Evolutionary conservation across 73 alveolate genomes (phyloP).

Genomic region (Uronychia binucleata): DNA sequence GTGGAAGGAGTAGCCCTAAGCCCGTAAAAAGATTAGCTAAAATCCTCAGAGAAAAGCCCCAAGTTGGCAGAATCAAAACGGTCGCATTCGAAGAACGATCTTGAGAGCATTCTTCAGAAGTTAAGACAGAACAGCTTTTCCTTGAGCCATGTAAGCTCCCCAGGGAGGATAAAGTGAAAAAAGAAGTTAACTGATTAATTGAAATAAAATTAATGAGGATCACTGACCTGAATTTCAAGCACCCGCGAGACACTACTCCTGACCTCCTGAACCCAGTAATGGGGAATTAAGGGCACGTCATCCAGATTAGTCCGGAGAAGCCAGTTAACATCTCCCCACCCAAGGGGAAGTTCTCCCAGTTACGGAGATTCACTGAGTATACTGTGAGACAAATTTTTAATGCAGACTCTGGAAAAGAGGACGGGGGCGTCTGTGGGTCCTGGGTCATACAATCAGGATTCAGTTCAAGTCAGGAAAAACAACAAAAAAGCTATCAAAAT

Average conservation of each 20-base stretch:
- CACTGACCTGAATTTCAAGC: slow-evolving; percentile 1
- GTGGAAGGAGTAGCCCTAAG: too few relatives aligned
- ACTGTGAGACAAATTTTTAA: neutral
- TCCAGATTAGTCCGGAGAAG: neutral
- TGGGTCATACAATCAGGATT: neutral
- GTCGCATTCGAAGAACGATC: too few relatives aligned
- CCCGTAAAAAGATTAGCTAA: too few relatives aligned
- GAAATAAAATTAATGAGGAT: neutral
- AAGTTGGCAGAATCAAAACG: too few relatives aligned
- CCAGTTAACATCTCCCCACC: neutral
- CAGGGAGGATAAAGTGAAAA: too few relatives aligned
- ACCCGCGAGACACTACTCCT: neutral
- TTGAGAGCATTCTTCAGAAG: too few relatives aligned
- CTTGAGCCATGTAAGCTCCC: too few relatives aligned
- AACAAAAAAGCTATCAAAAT: neutral
- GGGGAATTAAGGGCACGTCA: neutral
- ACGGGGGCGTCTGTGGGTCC: neutral
- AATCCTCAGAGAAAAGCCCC: too few relatives aligned
- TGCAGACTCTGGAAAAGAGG: neutral
- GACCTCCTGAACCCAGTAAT: neutral
- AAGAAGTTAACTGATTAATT: too few relatives aligned
- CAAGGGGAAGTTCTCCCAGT: neutral
- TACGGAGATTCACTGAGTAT: neutral
- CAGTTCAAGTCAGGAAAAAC: neutral
- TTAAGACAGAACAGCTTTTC: too few relatives aligned